Conservation (phyloP, 352 stramenopile genomes). For the Phytophthora podocarpi region DNA sequence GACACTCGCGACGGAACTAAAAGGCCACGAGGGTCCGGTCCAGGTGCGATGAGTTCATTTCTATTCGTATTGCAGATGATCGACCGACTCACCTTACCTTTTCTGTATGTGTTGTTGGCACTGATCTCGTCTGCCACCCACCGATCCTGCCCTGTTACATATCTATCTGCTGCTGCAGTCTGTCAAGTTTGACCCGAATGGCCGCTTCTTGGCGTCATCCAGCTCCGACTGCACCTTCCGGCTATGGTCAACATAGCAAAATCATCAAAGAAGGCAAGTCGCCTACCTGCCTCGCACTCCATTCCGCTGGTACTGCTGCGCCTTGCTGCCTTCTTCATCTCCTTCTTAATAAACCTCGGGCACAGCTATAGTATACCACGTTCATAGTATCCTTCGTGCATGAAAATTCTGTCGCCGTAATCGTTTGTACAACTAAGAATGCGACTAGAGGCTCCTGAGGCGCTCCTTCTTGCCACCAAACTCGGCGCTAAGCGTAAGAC, state of each 20-base stretch:
- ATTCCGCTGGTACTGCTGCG: neutral
- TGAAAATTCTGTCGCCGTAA: conserved; percentile 2
- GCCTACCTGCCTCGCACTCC: conserved; percentile 4
- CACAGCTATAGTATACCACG: conserved; percentile 16
- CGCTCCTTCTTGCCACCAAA: conserved; percentile 84
- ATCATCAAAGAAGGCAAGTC: conserved; percentile 1
- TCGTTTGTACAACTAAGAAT: neutral
- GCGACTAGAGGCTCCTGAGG: conserved; percentile 63
- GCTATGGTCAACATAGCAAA: conserved; percentile 80
- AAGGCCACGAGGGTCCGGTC: conserved; percentile 93
- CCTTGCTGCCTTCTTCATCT: conserved; percentile 16
- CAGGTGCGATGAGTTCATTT: conserved; percentile 67
- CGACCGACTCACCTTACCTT: conserved; percentile 11
- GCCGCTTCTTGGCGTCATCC: conserved; percentile 90
- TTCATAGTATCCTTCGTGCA: conserved; percentile 11
- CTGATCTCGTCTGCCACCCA: conserved; percentile 4
- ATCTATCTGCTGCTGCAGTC: conserved; percentile 51
- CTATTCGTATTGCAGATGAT: conserved; percentile 31
- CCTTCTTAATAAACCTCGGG: conserved; percentile 24
- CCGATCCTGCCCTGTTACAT: conserved; percentile 22
- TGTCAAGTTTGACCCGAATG: conserved; percentile 90
- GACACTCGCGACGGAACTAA: conserved; percentile 73
- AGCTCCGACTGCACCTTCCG: conserved; percentile 94
- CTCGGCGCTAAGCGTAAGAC: conserved; percentile 68
- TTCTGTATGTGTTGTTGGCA: conserved; percentile 13